phyloP scores from a whole-genome alignment of 2,329 filamentous ascomycete genomes.

The Ceratocystis harringtonii region DNA sequence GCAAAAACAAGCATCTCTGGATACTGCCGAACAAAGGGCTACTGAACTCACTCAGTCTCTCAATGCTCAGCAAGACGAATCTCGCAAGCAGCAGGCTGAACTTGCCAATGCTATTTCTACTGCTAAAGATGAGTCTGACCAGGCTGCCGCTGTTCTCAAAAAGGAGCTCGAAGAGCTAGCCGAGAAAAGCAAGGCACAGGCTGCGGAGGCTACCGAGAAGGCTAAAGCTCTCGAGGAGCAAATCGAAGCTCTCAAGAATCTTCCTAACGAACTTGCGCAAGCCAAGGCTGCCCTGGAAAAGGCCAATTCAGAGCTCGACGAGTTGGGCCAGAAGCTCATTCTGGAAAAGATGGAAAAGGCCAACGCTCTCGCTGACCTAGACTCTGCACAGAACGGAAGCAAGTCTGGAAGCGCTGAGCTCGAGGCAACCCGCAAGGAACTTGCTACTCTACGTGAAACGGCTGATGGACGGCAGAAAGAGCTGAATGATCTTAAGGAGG shows the following conservation, averaged over 20 bases:
- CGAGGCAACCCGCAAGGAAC: constrained; percentile 37
- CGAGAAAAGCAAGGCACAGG: constrained; percentile 7
- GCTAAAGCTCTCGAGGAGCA: constrained; percentile 36
- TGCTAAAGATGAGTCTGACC: constrained; percentile 13
- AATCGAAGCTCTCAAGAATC: constrained; percentile 39
- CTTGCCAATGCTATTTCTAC: constrained; percentile 19
- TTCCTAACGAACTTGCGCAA: constrained; percentile 10
- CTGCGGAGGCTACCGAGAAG: constrained; percentile 22
- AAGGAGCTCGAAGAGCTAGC: constrained; percentile 13
- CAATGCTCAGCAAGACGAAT: constrained; percentile 1
- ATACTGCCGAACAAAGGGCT: constrained; percentile 24
- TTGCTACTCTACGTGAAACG: constrained; percentile 33
- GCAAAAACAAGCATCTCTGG: constrained; percentile 24
- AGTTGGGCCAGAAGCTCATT: constrained; percentile 39
- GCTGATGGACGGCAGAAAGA: constrained; percentile 30
- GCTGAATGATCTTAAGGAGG: constrained; percentile 24
- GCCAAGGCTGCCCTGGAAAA: constrained; percentile 13
- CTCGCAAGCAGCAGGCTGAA: neutral
- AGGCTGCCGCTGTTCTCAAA: constrained; percentile 23
- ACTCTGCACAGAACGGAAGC: constrained; percentile 37
- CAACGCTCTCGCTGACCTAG: constrained; percentile 44
- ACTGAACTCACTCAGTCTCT: constrained; percentile 21
- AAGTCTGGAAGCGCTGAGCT: constrained; percentile 41
- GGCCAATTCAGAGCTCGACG: constrained; percentile 28
- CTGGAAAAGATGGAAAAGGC: constrained; percentile 46